Evolutionary conservation across 441 rosid genomes (phyloP), one percentile per base, ranked within the genome.

Genomic region (Croton laevigatus): DNA sequence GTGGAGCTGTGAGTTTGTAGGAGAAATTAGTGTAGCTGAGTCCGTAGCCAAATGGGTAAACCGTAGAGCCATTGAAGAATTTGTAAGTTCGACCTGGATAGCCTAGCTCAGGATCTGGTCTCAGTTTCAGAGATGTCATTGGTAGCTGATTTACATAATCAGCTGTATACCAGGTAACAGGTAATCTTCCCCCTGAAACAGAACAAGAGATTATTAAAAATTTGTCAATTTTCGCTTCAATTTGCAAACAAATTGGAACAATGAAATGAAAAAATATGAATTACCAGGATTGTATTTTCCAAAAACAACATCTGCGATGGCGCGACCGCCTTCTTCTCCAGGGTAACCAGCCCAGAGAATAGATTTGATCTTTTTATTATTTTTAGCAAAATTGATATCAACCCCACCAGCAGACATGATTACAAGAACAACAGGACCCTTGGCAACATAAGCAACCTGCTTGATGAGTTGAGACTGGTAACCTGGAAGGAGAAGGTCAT

Each of bases 281-380:
- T 45, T 45, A 45, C 49, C 49, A 45, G 49, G 49, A 12, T 45
- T 45, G 4, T 45, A 45, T 8, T 45, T 45, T 49, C 90, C 88
- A 46, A 81, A 79, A 38, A 84, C 68, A 66, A 86, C 81, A 65
- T 81, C 81, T 11, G 49, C 49, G 14, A 45, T 45, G 49, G 49
- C 49, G 16, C 4, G 49, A 4, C 49, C 49, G 14, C 49, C 49
- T 32, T 76, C 85, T 59, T 82, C 76, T 44, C 84, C 90, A 3
- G 87, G 88, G 70, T 84, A 82, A 40, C 85, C 90, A 3, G 70
- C 88, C 88, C 87, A 86, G 57, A 82, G 42, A 27, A 86, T 81
- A 4, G 79, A 83, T 4, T 72, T 61, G 13, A 84, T 80, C 11
- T 78, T 82, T 2, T 3, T 7, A 3, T 73, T 61, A 0, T 69